These are phyloP conservation scores for Saccharomyces pastorianus DNA, from an alignment of 1,139 yeast genomes.

Conservation along the genomic window DNA sequence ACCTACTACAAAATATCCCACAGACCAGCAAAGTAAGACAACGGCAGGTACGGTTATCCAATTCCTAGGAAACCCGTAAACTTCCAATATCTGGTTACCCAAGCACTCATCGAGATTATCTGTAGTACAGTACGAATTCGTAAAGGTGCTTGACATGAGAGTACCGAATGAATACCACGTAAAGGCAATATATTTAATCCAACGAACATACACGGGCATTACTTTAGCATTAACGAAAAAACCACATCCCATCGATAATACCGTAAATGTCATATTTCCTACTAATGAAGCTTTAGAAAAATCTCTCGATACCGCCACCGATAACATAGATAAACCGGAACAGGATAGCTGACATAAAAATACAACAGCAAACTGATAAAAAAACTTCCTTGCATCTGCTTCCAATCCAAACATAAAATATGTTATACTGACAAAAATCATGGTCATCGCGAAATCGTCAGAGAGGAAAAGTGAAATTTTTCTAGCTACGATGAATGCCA, in stretches of 20 bases:
- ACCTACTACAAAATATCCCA: slow-evolving; percentile 48
- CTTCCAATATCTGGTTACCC: slow-evolving; percentile 40
- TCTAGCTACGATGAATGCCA: slow-evolving; percentile 60
- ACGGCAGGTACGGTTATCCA: slow-evolving; percentile 68
- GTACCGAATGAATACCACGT: slow-evolving; percentile 78
- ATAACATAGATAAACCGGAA: slow-evolving; percentile 24
- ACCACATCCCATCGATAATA: slow-evolving; percentile 76
- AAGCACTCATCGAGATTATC: slow-evolving; percentile 37
- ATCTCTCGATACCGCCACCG: slow-evolving; percentile 53
- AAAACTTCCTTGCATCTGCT: slow-evolving; percentile 43
- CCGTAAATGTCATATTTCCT: slow-evolving; percentile 56
- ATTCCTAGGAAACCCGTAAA: slow-evolving; percentile 53
- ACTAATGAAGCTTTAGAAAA: slow-evolving; percentile 59
- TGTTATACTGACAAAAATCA: slow-evolving; percentile 51
- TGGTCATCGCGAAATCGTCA: slow-evolving; percentile 62
- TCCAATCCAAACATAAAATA: slow-evolving; percentile 77
- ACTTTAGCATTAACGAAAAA: slow-evolving; percentile 65
- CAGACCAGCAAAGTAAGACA: slow-evolving; percentile 50
- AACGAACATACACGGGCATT: slow-evolving; percentile 79
- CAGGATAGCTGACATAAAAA: slow-evolving; percentile 43
- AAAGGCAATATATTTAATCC: slow-evolving; percentile 71
- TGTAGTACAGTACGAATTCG: slow-evolving; percentile 51
- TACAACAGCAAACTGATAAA: slow-evolving; percentile 51
- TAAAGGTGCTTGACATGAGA: slow-evolving; percentile 54
- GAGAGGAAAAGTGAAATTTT: slow-evolving; percentile 56